These are phyloP conservation scores for Trichoderma virens DNA, from an alignment of 495 filamentous ascomycete genomes.

Conservation along the genomic window DNA sequence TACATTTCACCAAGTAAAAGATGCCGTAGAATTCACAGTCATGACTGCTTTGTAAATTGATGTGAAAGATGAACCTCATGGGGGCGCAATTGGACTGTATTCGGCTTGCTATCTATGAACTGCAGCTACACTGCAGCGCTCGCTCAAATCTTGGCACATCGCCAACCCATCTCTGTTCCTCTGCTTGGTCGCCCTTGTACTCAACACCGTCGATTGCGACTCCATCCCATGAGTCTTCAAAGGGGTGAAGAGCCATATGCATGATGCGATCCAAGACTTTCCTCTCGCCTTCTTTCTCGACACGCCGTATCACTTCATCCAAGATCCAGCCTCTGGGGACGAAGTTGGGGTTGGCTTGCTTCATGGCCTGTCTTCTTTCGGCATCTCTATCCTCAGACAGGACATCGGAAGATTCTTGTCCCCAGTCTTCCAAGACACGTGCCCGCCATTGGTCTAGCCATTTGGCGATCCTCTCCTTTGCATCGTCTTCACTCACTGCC, in stretches of 20 bases:
- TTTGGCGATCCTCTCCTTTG: constrained; percentile 52
- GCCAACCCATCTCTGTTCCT: constrained; percentile 77
- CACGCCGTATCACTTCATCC: constrained; percentile 81
- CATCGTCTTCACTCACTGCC: constrained; percentile 50
- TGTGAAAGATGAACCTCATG: not conserved
- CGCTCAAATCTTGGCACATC: constrained; percentile 73
- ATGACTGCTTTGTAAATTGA: not conserved
- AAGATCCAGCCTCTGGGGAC: constrained; percentile 83
- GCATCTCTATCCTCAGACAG: constrained; percentile 32
- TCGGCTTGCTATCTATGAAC: constrained; percentile 29
- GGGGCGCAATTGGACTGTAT: not conserved
- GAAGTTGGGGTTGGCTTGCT: constrained; percentile 82
- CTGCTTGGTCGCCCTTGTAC: constrained; percentile 50
- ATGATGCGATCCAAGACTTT: constrained; percentile 67
- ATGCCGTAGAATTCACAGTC: not conserved
- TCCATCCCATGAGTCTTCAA: constrained; percentile 68
- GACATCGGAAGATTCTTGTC: constrained; percentile 25
- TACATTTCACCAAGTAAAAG: constrained; percentile 28
- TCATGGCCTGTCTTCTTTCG: constrained; percentile 65
- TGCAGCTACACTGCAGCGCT: constrained; percentile 88
- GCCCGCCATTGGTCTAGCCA: constrained; percentile 71
- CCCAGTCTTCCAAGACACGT: constrained; percentile 65
- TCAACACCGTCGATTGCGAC: constrained; percentile 26
- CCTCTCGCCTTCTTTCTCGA: constrained; percentile 76
- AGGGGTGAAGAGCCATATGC: constrained; percentile 74